Evolutionary conservation across 441 rosid genomes (phyloP), one percentile per base, ranked within the genome.

Genomic region (Corymbia calophylla): DNA sequence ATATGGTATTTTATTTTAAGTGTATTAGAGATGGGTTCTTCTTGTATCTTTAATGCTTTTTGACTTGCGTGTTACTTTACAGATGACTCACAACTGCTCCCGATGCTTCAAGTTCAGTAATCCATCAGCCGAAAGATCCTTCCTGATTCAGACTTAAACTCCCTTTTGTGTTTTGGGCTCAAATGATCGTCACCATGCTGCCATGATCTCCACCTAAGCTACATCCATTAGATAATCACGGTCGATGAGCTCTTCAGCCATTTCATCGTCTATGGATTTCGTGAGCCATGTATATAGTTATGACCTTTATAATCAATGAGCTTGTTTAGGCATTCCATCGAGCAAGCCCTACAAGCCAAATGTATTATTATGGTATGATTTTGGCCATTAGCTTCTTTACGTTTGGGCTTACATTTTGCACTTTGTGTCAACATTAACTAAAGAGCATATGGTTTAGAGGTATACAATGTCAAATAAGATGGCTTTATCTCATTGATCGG

Each of bases 331-430:
- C 8, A 70, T 35, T 10, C 14, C 9, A 10, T 3, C 1, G 4
- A 70, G 81, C 3, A 10, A 70, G 8, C 0, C 1, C 32, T 0
- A 32, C 0, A 11, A 5, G 80, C 0, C 80, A 18, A 35, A 0
- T 9, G 27, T 68, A 68, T 32, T 17, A 6, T 68, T 5, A 68
- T 17, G 80, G 2, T 5, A 32, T 68, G 1, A 44, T 5, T 9
- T 35, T 4, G 48, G 44, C 15, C 81, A 35, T 70, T 5, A 9
- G 48, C 48, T 35, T 0, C 39, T 39, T 70, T 9, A 70, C 35
- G 48, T 18, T 35, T 70, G 6, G 27, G 27, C 48, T 70, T 10
- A 70, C 0, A 35, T 35, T 70, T 39, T 17, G 48, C 9, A 0
- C 0, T 35, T 21, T 1, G 48, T 35, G 48, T 66, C 44, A 17